phyloP scores from a whole-genome alignment of 805 yeast genomes.

The Zygosaccharomyces bisporus region DNA sequence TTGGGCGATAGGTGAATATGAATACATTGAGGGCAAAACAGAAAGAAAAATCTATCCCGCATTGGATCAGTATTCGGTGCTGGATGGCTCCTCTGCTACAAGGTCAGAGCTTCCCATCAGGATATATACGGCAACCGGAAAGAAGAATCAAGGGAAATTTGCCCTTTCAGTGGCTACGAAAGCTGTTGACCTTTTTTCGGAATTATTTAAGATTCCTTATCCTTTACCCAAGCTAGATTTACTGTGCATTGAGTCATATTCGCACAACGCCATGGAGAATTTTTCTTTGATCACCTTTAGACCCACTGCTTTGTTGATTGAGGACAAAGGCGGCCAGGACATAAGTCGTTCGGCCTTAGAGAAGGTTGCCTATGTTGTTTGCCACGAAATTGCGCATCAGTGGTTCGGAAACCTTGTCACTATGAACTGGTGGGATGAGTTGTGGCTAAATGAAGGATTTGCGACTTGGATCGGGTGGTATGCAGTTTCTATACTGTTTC shows the following conservation, averaged over 20 bases:
- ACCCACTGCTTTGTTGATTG: slow-evolving; percentile 50
- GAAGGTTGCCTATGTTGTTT: slow-evolving; percentile 76
- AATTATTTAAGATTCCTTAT: slow-evolving; percentile 63
- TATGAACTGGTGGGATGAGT: slow-evolving; percentile 92
- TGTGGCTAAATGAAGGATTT: slow-evolving; percentile 88
- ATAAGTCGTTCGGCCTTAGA: slow-evolving; percentile 49
- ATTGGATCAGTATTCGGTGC: slow-evolving; percentile 13
- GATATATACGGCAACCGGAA: slow-evolving; percentile 56
- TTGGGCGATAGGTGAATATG: slow-evolving; percentile 65
- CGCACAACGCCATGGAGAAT: slow-evolving; percentile 90
- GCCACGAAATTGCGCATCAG: slow-evolving; percentile 86
- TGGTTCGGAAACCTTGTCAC: slow-evolving; percentile 90
- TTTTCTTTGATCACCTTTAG: slow-evolving; percentile 79
- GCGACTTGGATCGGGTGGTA: slow-evolving; percentile 82
- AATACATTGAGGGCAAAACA: slow-evolving; percentile 51
- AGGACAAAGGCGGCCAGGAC: slow-evolving; percentile 11
- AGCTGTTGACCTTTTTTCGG: slow-evolving; percentile 61
- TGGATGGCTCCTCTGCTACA: slow-evolving; percentile 13
- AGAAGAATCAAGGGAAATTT: slow-evolving; percentile 58
- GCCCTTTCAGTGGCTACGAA: slow-evolving; percentile 61
- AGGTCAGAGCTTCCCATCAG: slow-evolving; percentile 54
- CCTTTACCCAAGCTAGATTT: slow-evolving; percentile 81
- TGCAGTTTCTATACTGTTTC: slow-evolving; percentile 65
- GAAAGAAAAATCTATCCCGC: slow-evolving; percentile 30
- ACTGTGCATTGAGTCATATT: slow-evolving; percentile 66